Evolutionary conservation across 306 rosid species (phyloP), one percentile per base, ranked within the genome.

Genomic region (Quercus aquifolioides): DNA sequence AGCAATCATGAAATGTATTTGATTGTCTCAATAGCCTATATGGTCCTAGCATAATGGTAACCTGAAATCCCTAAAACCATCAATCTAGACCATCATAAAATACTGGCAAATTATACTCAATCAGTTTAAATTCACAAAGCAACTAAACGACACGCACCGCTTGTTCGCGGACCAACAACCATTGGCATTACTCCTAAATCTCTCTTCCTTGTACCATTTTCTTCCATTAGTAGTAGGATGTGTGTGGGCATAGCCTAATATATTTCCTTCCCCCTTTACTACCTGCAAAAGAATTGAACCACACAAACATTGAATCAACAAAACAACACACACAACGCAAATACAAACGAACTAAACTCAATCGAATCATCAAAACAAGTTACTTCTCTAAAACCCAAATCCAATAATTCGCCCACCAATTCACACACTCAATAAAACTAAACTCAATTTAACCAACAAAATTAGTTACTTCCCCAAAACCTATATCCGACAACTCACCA

Each of bases 191-290:
- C 76, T 63, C 60, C 86, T 82, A 10, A 78, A 74, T 71, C 86
- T 76, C 63, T 83, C 86, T 31, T 56, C 71, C 28, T 31, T 35
- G 7, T 78, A 78, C 54, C 90, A 86, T 77, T 82, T 90, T 28
- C 81, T 77, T 82, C 85, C 89, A 9, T 84, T 73, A 54, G 79
- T 38, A 31, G 55, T 71, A 63, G 54, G 52, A 20, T 67, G 83
- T 74, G 73, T 19, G 23, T 73, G 68, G 5, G 54, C 74, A 35
- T 60, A 68, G 52, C 58, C 78, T 13, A 88, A 46, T 31, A 10
- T 76, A 56, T 75, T 23, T 58, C 81, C 88, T 46, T 89, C 85
- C 80, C 92, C 26, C 26, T 26, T 26, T 26, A 26, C 26, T 26
- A 26, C 26, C 26, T 26, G 2, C 26, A 26, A 26, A 26, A 26